These are phyloP conservation scores for Eutrema heterophyllum DNA, from an alignment of 345 rosid species.

Conservation along the genomic window DNA sequence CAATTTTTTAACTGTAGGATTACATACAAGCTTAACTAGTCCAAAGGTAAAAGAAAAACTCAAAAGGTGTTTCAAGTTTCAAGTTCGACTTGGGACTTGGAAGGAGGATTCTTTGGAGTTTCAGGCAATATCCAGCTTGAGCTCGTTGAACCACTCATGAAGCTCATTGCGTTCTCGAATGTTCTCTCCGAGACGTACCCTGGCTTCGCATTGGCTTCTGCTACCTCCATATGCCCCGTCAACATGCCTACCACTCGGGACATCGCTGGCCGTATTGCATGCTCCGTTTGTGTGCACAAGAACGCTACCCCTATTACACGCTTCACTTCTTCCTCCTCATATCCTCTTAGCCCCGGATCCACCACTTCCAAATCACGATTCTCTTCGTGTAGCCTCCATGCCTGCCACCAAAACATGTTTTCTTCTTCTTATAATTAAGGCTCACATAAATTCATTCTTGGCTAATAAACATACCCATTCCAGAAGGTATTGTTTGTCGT, in stretches of 20 bases:
- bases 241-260: slow-evolving; percentile 47
- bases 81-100: no score
- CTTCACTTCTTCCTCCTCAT: slow-evolving; percentile 37
- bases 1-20: no score
- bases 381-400: slow-evolving; percentile 53
- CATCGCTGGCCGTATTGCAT: slow-evolving; percentile 36
- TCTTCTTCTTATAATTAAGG: neutral
- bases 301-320: slow-evolving; percentile 45
- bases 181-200: slow-evolving; percentile 56
- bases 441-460: neutral
- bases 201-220: slow-evolving; percentile 38
- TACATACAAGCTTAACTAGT: no score
- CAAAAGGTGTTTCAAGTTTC: no score
- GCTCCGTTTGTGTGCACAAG: slow-evolving; percentile 43
- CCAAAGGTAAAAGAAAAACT: no score
- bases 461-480: slow-evolving; percentile 43
- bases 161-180: slow-evolving; percentile 44
- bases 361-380: slow-evolving; percentile 32
- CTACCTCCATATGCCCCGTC: slow-evolving; percentile 47
- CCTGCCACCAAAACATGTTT: no score
- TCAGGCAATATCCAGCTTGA: slow-evolving; percentile 22
- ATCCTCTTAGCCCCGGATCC: slow-evolving; percentile 34
- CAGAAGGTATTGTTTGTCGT: slow-evolving; percentile 57
- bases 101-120: slow-evolving; percentile 10
- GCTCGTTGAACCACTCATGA: slow-evolving; percentile 35